Conservation (phyloP, 2,329 filamentous ascomycete species). For the Acarospora socialis region DNA sequence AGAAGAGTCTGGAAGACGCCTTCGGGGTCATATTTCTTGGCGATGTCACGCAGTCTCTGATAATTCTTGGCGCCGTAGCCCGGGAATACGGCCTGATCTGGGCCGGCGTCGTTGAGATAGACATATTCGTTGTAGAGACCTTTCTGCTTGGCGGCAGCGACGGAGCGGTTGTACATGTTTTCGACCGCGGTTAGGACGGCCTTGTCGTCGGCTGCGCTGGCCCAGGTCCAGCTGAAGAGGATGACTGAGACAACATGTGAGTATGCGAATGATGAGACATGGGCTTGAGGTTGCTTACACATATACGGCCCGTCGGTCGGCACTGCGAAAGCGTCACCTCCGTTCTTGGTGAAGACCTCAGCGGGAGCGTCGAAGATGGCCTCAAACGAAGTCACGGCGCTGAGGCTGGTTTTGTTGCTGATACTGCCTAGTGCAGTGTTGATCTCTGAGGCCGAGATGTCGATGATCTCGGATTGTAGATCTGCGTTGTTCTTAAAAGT, state of each 20-base stretch:
- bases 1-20: conserved; percentile 25
- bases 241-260: no score
- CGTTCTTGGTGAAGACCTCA: conserved; percentile 18
- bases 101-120: conserved; percentile 36
- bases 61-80: conserved; percentile 29
- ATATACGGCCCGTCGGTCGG: no score
- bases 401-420: conserved; percentile 12
- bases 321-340: no score
- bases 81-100: conserved; percentile 28
- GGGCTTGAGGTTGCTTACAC: no score
- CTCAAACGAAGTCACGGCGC: conserved; percentile 21
- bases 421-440: no score
- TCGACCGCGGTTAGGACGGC: conserved; percentile 17
- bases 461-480: conserved; percentile 15
- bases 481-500: conserved; percentile 20
- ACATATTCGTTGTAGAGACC: conserved; percentile 22
- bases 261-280: no score
- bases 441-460: conserved; percentile 10
- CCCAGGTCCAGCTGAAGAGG: no score
- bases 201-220: conserved; percentile 20
- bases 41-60: conserved; percentile 21
- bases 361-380: conserved; percentile 21
- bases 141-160: conserved; percentile 18
- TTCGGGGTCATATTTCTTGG: conserved; percentile 23
- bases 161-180: conserved; percentile 18